Conservation (phyloP, 805 yeast species). For the Candida quercuum region DNA sequence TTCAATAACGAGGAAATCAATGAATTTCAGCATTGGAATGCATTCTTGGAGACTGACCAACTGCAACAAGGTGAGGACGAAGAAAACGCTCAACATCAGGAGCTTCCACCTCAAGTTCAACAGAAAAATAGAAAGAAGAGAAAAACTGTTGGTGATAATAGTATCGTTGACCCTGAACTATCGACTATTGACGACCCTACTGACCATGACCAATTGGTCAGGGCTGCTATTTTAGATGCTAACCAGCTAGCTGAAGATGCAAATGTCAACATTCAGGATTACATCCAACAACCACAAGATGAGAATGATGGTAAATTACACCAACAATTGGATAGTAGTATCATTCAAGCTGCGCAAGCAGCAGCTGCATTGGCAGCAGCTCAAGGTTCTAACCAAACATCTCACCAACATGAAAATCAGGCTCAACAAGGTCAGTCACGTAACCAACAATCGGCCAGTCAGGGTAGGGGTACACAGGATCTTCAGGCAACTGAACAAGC, state of each 20-base stretch:
- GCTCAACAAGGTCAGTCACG: not conserved
- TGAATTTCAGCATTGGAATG: conserved; percentile 25
- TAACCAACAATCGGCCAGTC: not conserved
- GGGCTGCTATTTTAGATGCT: conserved; percentile 67
- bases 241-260: conserved; percentile 50
- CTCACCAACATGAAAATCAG: not conserved
- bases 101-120: too few relatives aligned
- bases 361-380: conserved; percentile 19
- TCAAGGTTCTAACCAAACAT: conserved; percentile 11
- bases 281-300: conserved; percentile 22
- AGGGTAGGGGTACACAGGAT: not conserved
- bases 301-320: conserved; percentile 5
- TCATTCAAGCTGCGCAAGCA: conserved; percentile 18
- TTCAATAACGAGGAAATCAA: conserved; percentile 17
- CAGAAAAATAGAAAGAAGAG: conserved; percentile 9
- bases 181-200: conserved; percentile 38
- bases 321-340: conserved; percentile 20
- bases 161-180: conserved; percentile 54
- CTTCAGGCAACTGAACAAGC: conserved; percentile 23
- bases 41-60: conserved; percentile 22
- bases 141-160: conserved; percentile 3
- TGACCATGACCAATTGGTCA: conserved; percentile 61
- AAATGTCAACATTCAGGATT: conserved; percentile 28
- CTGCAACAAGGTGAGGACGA: conserved; percentile 17
- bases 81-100: not conserved